These are phyloP conservation scores for Bryoerythrophyllum caledonicum DNA, from an alignment of 225 moss, liverwort and hornwort genomes.

Conservation along the genomic window DNA sequence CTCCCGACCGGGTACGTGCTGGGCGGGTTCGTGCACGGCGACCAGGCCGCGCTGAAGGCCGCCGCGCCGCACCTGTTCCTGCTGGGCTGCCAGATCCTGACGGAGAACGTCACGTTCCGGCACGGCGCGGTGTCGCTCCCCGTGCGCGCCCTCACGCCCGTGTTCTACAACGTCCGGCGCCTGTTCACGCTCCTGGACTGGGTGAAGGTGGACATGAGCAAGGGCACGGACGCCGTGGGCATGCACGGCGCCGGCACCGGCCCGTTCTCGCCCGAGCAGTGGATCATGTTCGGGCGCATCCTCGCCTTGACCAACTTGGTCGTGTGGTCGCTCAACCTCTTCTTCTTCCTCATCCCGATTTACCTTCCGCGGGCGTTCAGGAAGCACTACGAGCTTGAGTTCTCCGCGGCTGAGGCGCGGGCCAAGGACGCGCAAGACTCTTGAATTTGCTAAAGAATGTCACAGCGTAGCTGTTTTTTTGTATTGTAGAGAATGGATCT, in stretches of 20 bases:
- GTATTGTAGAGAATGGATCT: neutral
- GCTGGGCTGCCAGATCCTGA: constrained; percentile 38
- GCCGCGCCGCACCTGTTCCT: constrained; percentile 51
- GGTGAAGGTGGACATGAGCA: constrained; percentile 31
- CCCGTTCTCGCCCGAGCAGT: constrained; percentile 6
- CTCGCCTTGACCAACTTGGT: constrained; percentile 29
- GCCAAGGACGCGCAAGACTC: constrained; percentile 19
- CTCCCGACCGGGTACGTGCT: constrained; percentile 40
- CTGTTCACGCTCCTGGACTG: constrained; percentile 45
- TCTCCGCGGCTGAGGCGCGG: neutral
- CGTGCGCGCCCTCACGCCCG: constrained; percentile 37
- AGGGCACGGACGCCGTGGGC: constrained; percentile 29
- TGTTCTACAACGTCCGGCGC: constrained; percentile 53
- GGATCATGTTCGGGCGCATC: constrained; percentile 31
- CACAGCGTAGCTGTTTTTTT: too few species aligned
- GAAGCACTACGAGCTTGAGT: constrained; percentile 39
- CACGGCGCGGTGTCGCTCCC: constrained; percentile 31
- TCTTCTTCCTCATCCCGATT: constrained; percentile 45
- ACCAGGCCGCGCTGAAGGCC: constrained; percentile 29
- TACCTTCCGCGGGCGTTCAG: constrained; percentile 37
- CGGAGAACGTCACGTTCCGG: constrained; percentile 29
- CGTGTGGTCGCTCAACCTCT: constrained; percentile 49
- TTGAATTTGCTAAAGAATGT: neutral
- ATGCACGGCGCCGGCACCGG: constrained; percentile 14
- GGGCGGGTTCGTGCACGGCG: constrained; percentile 44